These are phyloP conservation scores for Aristolochia fimbriata DNA, from an alignment of 164 flowering plant genomes.

Conservation along the genomic window DNA sequence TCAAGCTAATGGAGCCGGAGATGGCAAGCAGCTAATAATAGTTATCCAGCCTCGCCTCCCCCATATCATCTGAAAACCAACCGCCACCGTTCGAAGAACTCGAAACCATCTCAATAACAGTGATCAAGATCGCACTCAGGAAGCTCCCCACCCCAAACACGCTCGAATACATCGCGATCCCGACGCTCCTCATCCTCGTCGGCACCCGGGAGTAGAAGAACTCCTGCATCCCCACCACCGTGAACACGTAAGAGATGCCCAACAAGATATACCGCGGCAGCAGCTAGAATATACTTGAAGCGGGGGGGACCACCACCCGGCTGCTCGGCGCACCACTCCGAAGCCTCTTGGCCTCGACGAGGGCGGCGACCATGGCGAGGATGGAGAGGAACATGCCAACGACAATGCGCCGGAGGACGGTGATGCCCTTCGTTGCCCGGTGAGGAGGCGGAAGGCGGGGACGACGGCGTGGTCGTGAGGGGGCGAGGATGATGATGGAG, in stretches of 20 bases:
- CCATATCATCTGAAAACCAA: constrained; percentile 93
- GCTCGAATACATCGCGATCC: constrained; percentile 83
- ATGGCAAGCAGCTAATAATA: constrained; percentile 79
- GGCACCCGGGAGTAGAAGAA: constrained; percentile 92
- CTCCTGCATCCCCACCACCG: constrained; percentile 98
- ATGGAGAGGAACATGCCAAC: constrained; percentile 78
- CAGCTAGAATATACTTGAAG: constrained; percentile 89
- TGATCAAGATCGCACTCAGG: constrained; percentile 60
- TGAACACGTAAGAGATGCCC: constrained; percentile 88
- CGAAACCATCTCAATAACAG: constrained; percentile 53
- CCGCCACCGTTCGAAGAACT: constrained; percentile 28
- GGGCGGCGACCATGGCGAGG: constrained; percentile 70
- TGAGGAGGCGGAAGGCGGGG: constrained; percentile 36
- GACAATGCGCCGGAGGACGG: constrained; percentile 79
- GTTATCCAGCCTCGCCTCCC: constrained; percentile 60
- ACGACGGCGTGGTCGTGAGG: constrained; percentile 61
- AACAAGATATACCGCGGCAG: constrained; percentile 82
- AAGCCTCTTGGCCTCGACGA: constrained; percentile 56
- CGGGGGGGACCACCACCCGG: too few species aligned
- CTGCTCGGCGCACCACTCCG: constrained; percentile 2
- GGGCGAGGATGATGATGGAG: constrained; percentile 82
- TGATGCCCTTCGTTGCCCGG: constrained; percentile 45
- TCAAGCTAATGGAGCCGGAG: constrained; percentile 47
- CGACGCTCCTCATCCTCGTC: constrained; percentile 66
- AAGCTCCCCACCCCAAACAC: constrained; percentile 96